These are phyloP conservation scores for Oidiodendron maius DNA, from an alignment of 495 filamentous ascomycete species.

Conservation along the genomic window DNA sequence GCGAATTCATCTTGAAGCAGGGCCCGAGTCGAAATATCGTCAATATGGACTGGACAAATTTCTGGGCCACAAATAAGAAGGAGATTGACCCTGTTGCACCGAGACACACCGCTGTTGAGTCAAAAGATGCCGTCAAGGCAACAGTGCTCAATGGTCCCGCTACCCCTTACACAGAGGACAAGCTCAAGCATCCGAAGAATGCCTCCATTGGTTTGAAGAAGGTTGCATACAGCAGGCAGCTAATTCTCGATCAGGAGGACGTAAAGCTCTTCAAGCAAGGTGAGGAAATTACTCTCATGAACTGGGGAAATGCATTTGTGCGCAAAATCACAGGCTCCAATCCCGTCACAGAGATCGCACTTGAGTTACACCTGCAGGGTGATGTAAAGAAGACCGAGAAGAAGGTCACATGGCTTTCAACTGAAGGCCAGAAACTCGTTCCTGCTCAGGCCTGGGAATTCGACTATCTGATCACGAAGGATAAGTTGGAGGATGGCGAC, in stretches of 20 bases:
- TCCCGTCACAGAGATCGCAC: slow-evolving; percentile 54
- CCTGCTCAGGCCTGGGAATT: slow-evolving; percentile 71
- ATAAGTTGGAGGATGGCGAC: slow-evolving; percentile 69
- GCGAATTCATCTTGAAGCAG: slow-evolving; percentile 78
- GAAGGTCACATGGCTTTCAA: slow-evolving; percentile 77
- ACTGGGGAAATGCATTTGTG: slow-evolving; percentile 79
- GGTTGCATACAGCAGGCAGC: slow-evolving; percentile 56
- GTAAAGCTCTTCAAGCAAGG: slow-evolving; percentile 63
- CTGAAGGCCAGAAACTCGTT: slow-evolving; percentile 57
- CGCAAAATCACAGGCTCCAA: slow-evolving; percentile 54
- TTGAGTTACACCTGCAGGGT: slow-evolving; percentile 71
- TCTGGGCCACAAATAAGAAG: slow-evolving; percentile 85
- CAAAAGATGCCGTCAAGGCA: slow-evolving; percentile 53
- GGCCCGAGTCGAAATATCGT: slow-evolving; percentile 75
- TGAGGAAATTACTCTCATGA: slow-evolving; percentile 84
- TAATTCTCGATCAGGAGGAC: slow-evolving; percentile 73
- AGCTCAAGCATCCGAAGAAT: slow-evolving; percentile 71
- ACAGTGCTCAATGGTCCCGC: slow-evolving; percentile 53
- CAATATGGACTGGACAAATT: slow-evolving; percentile 71
- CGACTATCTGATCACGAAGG: slow-evolving; percentile 76
- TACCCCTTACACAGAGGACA: slow-evolving; percentile 56
- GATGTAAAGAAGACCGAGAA: slow-evolving; percentile 83
- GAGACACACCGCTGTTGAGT: slow-evolving; percentile 64
- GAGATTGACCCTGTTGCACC: slow-evolving; percentile 75
- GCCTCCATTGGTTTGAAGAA: slow-evolving; percentile 69